Base-by-base conservation (phyloP, 164 flowering plant species). In the Cinnamomum chago region DNA sequence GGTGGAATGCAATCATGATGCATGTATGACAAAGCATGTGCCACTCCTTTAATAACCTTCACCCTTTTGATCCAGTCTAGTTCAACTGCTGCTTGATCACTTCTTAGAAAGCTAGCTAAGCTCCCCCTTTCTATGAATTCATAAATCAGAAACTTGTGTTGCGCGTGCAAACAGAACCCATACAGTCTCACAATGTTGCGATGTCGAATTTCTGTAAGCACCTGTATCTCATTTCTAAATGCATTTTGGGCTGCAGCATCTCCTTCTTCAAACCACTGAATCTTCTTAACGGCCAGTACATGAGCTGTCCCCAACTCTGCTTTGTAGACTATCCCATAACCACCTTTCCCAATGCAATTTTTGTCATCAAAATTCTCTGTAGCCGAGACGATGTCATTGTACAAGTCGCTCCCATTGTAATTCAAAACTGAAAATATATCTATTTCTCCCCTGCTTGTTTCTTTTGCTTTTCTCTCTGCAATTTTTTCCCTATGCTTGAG, bases 21-120 rank as follows among this genome's bases (percentile, higher is more conserved):
- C 86, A 89, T 70, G 77, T 90, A 89, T 50, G 91, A 76, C 23
- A 89, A 33, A 12, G 95, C 95, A 82, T 88, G 86, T 70, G 95
- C 91, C 69, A 86, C 23, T 22, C 92, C 95, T 69, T 76, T 81
- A 33, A 90, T 80, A 60, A 89, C 77, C 18, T 75, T 85, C 70
- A 89, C 72, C 80, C 95, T 77, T 23, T 24, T 74, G 1, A 24
- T 78, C 95, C 92, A 89, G 5, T 72, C 82, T 40, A 90, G 70
- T n/a, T 80, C 83, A 35, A 25, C 50, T 58, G 72, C 79, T 18
- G 72, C 82, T 65, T 70, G 85, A 2, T 72, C 58, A 40, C 82
- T 82, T 62, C 85, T 76, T 55, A 90, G 35, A 2, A 86, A 81
- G 20, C 76, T 82, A 9, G 81, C 80, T 72, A 88, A 58, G 69